A percentile compares a stretch with the other conserved stretches of the same genome.
Evolutionary conservation across 176 grass and related monocot genomes (phyloP).

Genomic region (Saccharum officinarum): DNA sequence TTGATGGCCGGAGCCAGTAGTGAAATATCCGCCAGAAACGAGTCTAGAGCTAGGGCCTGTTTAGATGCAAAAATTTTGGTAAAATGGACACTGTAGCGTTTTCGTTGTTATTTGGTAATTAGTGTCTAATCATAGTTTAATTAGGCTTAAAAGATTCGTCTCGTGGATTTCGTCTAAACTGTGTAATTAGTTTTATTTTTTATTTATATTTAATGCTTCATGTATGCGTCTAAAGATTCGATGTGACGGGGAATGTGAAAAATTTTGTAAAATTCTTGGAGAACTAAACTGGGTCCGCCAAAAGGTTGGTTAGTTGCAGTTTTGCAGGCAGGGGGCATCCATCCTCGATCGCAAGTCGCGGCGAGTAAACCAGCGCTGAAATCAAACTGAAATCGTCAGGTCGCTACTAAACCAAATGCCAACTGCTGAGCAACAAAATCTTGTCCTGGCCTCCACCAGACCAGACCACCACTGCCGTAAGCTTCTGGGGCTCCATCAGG

Average conservation of each 20-base stretch:
- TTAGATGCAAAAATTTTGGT: too few relatives aligned
- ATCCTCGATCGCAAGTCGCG: neutral
- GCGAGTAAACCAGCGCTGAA: conserved; percentile 19
- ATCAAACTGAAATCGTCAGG: conserved; percentile 3
- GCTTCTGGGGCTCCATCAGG: neutral
- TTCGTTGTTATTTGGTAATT: too few relatives aligned
- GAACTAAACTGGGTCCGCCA: too few relatives aligned
- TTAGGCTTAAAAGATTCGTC: too few relatives aligned
- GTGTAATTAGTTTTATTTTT: too few relatives aligned
- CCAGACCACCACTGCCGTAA: neutral
- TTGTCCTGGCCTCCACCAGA: conserved; percentile 10
- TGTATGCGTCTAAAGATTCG: too few relatives aligned
- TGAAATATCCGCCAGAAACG: neutral
- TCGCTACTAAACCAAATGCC: conserved; percentile 31
- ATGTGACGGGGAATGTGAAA: too few relatives aligned
- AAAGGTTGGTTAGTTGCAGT: neutral
- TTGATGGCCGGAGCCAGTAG: neutral
- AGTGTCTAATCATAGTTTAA: too few relatives aligned
- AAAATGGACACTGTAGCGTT: too few relatives aligned
- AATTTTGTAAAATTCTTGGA: too few relatives aligned
- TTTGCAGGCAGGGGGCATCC: neutral
- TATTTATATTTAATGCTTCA: too few relatives aligned
- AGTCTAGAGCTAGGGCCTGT: neutral
- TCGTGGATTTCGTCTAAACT: too few relatives aligned
- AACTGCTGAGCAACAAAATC: conserved; percentile 20